Evolutionary conservation across 1,284 basidiomycete genomes (phyloP).

Genomic region (Cryptococcus jaspeensis): DNA sequence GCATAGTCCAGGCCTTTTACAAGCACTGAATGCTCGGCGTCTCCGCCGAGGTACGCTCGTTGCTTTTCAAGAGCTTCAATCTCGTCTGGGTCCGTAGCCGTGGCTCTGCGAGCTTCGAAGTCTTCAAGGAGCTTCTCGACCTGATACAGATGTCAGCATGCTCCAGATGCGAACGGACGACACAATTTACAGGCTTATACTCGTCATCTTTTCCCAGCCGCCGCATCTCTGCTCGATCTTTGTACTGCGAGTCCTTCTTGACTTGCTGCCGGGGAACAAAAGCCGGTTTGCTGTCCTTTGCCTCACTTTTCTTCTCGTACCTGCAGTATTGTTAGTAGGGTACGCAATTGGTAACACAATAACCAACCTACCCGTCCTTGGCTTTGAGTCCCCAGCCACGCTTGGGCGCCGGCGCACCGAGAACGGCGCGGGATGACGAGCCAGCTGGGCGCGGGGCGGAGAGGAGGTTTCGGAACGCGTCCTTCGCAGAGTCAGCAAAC

Average conservation of each 20-base stretch:
- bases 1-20: constrained; percentile 87
- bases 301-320: constrained; percentile 19
- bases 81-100: constrained; percentile 6
- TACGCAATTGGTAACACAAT: neutral
- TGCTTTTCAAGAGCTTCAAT: constrained; percentile 65
- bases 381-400: constrained; percentile 39
- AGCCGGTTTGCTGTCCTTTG: constrained; percentile 18
- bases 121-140: constrained; percentile 76
- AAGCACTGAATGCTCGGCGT: constrained; percentile 76
- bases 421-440: constrained; percentile 26
- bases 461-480: constrained; percentile 46
- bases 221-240: constrained; percentile 48
- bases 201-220: constrained; percentile 46
- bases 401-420: constrained; percentile 38
- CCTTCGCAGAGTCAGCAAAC: constrained; percentile 16
- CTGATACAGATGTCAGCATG: no score
- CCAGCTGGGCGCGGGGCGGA: constrained; percentile 29
- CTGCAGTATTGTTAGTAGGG: constrained; percentile 3
- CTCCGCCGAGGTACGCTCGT: constrained; percentile 80
- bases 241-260: constrained; percentile 37
- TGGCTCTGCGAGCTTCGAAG: constrained; percentile 66
- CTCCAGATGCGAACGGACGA: no score
- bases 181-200: constrained; percentile 43
- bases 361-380: constrained; percentile 28
- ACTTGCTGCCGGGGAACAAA: constrained; percentile 38